Percentiles rank a stretch among this genome's conserved stretches.
These are phyloP conservation scores for Aureobasidium leucospermi DNA, from an alignment of 2,329 filamentous ascomycete genomes.

Conservation along the genomic window DNA sequence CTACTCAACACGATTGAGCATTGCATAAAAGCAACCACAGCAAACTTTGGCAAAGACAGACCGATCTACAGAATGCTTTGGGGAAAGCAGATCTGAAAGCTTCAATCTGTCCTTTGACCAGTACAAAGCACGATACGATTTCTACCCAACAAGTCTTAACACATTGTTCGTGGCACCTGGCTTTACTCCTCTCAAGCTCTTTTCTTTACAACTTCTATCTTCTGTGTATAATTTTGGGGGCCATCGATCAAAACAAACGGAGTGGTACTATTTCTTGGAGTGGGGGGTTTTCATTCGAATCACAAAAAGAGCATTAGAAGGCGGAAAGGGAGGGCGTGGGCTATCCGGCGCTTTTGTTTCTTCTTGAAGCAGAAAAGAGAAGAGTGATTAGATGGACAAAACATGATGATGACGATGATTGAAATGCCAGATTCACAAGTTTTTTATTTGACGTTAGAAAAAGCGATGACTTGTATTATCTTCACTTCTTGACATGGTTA, in stretches of 20 bases:
- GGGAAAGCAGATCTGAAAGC: constrained; percentile 3
- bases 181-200: not conserved
- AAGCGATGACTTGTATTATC: too few relatives aligned
- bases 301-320: constrained; percentile 9
- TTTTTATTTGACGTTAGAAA: not conserved
- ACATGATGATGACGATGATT: constrained; percentile 7
- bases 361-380: not conserved
- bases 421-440: constrained; percentile 12
- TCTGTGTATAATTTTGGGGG: constrained; percentile 10
- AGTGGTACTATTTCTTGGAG: not conserved
- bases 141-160: not conserved
- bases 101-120: not conserved
- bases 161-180: not conserved
- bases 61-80: not conserved
- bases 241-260: not conserved
- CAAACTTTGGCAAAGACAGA: not conserved
- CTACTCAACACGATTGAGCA: not conserved
- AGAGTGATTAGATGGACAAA: constrained; percentile 4
- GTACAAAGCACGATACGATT: not conserved
- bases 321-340: not conserved
- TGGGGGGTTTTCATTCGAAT: not conserved
- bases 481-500: too few relatives aligned
- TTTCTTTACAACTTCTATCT: constrained; percentile 5
- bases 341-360: not conserved
- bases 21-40: not conserved